Evolutionary conservation across 2,329 filamentous ascomycete species (phyloP).

Genomic region (Moelleriella libera): DNA sequence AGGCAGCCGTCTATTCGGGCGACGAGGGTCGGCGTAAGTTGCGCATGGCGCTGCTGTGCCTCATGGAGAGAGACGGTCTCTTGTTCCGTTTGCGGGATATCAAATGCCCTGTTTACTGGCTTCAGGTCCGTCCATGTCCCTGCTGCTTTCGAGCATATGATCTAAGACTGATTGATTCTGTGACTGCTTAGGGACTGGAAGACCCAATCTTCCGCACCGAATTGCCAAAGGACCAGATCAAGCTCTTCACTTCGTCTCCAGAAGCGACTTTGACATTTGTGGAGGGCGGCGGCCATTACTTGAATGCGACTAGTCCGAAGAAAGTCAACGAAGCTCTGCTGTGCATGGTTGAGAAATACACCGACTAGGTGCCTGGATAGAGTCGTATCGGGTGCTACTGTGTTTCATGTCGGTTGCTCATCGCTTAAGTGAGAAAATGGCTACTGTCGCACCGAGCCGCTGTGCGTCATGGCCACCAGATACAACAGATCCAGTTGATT

Average conservation of each 20-base stretch:
- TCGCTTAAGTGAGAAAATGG: no score
- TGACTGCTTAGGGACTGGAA: constrained; percentile 22
- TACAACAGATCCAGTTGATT: no score
- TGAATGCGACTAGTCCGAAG: constrained; percentile 32
- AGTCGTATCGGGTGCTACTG: not conserved
- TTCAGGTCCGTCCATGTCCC: constrained; percentile 22
- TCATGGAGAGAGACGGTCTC: constrained; percentile 33
- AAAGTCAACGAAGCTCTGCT: constrained; percentile 31
- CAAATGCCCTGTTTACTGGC: constrained; percentile 36
- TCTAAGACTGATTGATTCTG: no score
- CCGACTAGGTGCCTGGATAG: constrained; percentile 1
- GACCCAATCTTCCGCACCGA: constrained; percentile 27
- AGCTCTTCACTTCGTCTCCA: constrained; percentile 30
- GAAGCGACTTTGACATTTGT: constrained; percentile 28
- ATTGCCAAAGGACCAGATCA: constrained; percentile 31
- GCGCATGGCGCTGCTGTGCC: constrained; percentile 27
- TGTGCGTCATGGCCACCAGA: no score
- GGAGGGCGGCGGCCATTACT: constrained; percentile 31
- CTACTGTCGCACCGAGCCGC: no score
- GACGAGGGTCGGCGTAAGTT: constrained; percentile 35
- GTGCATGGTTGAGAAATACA: constrained; percentile 22
- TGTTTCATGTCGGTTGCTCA: no score
- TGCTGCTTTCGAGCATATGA: no score
- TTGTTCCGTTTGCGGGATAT: constrained; percentile 29
- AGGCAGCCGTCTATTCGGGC: constrained; percentile 31